Base-by-base conservation (phyloP, 208 protist genomes). In the Naegleria lovaniensis region DNA sequence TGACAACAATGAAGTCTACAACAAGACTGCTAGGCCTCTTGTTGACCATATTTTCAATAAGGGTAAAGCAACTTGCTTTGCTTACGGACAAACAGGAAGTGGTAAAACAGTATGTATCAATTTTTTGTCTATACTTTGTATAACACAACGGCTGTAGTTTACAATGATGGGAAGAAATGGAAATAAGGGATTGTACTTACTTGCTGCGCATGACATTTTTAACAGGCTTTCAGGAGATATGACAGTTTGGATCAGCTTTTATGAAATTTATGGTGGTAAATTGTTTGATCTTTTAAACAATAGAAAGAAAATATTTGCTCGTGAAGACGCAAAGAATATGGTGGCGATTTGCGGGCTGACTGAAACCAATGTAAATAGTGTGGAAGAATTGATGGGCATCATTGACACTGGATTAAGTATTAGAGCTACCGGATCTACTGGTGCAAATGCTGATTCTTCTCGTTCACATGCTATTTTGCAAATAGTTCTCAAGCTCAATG, bases 221-320 rank as follows among this genome's bases (percentile, higher is more conserved):
- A 91, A 93, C 7, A 93, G 95, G 7, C 92, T 95, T 39, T 94
- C 93, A 40, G 93, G 95, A 3, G 93, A 95, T 1, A 93, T 97
- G 36, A 97, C 94, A 83, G 95, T 97, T 39, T 97, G 93, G 48
- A 93, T 97, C 19, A 94, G 95, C 13, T 97, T 99, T 93, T 99
- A 98, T 95, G 98, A 99, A 91, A 99, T 99, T 88, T 99, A 99
- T 93, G 97, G 97, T 38, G 95, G 96, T 40, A 98, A 98, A 90
- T 96, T 99, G 51, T 99, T 98, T 93, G 98, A 99, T 91, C 92
- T 99, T 55, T 94, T 99, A 0, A 97, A 98, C 91, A 93, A 97
- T 48, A 94, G 97, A 83, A 96, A 98, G 92, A 95, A 96, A n/a
- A 92, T 99, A 29, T 94, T 95, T 25, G 96, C 97, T 16, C 95